phyloP scores from a whole-genome alignment of 2,329 filamentous ascomycete genomes.

The Elsinoe ampelina region DNA sequence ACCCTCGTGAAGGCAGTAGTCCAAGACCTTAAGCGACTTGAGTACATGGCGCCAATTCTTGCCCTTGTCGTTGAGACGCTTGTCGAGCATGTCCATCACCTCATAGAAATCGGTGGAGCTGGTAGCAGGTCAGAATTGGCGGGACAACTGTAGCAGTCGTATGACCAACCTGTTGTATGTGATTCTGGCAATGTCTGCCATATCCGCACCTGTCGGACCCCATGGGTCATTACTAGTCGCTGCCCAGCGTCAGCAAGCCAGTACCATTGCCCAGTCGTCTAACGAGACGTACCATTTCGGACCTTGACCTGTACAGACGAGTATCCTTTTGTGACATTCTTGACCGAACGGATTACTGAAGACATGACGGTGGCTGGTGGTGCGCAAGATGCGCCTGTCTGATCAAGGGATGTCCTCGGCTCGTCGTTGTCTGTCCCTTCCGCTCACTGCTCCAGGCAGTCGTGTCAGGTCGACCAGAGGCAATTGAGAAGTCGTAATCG shows the following conservation, averaged over 20 bases:
- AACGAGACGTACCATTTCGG: slow-evolving; percentile 68
- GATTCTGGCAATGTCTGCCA: slow-evolving; percentile 96
- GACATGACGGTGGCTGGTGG: slow-evolving; percentile 55
- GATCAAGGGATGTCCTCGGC: not conserved
- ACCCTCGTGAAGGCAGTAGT: slow-evolving; percentile 96
- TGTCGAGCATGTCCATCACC: slow-evolving; percentile 99
- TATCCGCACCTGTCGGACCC: slow-evolving; percentile 95
- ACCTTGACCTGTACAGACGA: slow-evolving; percentile 96
- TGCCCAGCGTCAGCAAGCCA: slow-evolving; percentile 32
- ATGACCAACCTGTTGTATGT: slow-evolving; percentile 85
- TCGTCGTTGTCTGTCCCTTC: not conserved
- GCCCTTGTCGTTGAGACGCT: slow-evolving; percentile 95
- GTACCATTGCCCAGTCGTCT: slow-evolving; percentile 14
- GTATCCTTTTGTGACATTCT: slow-evolving; percentile 99
- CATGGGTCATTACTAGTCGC: slow-evolving; percentile 98
- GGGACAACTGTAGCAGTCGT: not conserved
- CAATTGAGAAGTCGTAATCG: not conserved
- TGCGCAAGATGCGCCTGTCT: slow-evolving; percentile 5
- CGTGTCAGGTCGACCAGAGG: not conserved
- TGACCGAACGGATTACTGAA: slow-evolving; percentile 92
- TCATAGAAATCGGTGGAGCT: slow-evolving; percentile 97
- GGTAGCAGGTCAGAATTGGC: slow-evolving; percentile 13
- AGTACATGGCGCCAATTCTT: slow-evolving; percentile 99
- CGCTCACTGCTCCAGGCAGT: not conserved
- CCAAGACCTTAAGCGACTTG: slow-evolving; percentile 93